Evolutionary conservation across 345 rosid species (phyloP).

Genomic region (Acer negundo): DNA sequence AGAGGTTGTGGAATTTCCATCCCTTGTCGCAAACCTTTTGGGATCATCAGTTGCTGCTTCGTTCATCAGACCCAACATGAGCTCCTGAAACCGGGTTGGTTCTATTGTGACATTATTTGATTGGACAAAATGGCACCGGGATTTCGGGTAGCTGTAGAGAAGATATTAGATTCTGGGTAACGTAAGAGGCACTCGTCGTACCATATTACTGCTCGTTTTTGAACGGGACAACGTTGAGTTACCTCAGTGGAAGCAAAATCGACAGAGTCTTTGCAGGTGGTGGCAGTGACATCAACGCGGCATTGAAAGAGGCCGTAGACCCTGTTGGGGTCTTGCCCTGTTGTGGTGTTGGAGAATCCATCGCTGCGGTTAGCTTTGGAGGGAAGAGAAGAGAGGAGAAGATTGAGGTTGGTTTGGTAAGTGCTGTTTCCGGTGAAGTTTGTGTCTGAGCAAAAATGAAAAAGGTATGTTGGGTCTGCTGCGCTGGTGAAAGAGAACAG

Average conservation of each 20-base stretch:
- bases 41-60: background rate
- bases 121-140: accelerated
- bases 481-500: background rate
- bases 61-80: slow-evolving; percentile 3
- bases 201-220: background rate
- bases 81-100: background rate
- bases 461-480: background rate
- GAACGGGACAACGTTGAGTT: background rate
- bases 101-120: too few species aligned
- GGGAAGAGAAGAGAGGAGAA: slow-evolving; percentile 13
- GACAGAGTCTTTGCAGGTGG: slow-evolving; percentile 7
- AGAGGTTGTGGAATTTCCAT: background rate
- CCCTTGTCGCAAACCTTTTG: slow-evolving; percentile 13
- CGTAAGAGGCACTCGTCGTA: slow-evolving; percentile 18
- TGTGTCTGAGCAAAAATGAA: background rate
- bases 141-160: background rate
- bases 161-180: slow-evolving; percentile 5
- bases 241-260: background rate
- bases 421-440: slow-evolving; percentile 10
- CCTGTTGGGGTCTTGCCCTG: slow-evolving; percentile 6
- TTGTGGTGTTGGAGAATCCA: slow-evolving; percentile 10
- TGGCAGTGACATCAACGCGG: background rate
- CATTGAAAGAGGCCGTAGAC: slow-evolving; percentile 22
- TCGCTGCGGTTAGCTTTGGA: background rate
- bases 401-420: slow-evolving; percentile 9